Percentiles rank a stretch among this genome's conserved stretches.
These are phyloP conservation scores for Dionaea muscipula DNA, from an alignment of 179 eudicot species.

Conservation along the genomic window DNA sequence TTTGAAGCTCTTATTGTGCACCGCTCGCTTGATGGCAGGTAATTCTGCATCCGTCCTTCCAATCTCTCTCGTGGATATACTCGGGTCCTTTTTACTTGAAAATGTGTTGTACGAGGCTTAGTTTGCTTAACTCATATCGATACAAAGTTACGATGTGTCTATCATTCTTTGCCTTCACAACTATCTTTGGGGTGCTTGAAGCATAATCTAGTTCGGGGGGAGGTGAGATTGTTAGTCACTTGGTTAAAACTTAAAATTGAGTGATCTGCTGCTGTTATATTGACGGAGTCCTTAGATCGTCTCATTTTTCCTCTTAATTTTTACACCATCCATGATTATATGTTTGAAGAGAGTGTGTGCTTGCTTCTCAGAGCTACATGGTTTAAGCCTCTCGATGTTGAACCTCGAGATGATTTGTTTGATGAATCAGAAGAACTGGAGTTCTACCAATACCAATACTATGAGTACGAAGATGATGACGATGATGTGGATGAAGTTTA, in stretches of 20 bases:
- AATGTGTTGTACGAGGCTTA: too few species aligned
- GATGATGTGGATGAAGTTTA: conserved; percentile 54
- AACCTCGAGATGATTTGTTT: conserved; percentile 29
- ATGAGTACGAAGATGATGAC: conserved; percentile 35
- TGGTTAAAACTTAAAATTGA: too few species aligned
- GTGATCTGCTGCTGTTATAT: background rate
- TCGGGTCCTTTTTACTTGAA: too few species aligned
- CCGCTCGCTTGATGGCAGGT: conserved; percentile 91
- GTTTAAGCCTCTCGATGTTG: conserved; percentile 67
- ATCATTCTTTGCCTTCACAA: too few species aligned
- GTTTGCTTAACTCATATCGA: too few species aligned
- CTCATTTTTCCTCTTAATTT: background rate
- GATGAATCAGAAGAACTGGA: conserved; percentile 40
- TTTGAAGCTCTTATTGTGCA: conserved; percentile 65
- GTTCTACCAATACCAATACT: conserved; percentile 42
- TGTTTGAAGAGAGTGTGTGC: conserved; percentile 91
- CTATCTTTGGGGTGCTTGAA: too few species aligned
- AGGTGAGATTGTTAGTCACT: too few species aligned
- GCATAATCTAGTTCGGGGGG: too few species aligned
- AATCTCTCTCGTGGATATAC: background rate
- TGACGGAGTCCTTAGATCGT: background rate
- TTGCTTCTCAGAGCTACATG: conserved; percentile 78
- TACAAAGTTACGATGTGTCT: too few species aligned
- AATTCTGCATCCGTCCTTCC: background rate
- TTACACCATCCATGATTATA: conserved; percentile 73